Evolutionary conservation across 2,329 filamentous ascomycete genomes (phyloP).

Genomic region (Botrytis medusae): DNA sequence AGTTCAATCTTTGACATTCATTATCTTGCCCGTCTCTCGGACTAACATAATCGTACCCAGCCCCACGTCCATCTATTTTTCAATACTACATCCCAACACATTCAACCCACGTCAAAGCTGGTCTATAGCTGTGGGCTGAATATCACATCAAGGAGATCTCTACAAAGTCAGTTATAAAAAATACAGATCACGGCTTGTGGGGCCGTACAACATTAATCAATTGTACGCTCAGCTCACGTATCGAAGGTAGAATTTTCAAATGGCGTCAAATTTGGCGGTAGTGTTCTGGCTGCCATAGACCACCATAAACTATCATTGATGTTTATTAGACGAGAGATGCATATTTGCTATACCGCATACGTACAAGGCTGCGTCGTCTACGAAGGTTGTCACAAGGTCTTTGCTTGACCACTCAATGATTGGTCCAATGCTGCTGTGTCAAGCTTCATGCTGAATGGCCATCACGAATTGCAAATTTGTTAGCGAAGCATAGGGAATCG

Average conservation of each 20-base stretch:
- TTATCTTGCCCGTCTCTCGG: not conserved
- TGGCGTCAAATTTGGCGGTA: not conserved
- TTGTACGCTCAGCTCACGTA: not conserved
- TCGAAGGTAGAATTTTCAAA: not conserved
- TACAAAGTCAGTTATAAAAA: not conserved
- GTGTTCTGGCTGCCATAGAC: not conserved
- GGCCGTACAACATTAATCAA: not conserved
- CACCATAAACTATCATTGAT: not conserved
- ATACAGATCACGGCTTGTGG: not conserved
- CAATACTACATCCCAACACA: not conserved
- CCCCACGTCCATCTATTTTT: not conserved
- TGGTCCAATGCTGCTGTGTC: not conserved
- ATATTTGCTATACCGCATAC: not conserved
- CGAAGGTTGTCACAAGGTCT: not conserved
- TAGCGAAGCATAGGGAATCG: not conserved
- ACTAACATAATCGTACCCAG: not conserved
- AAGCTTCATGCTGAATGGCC: not conserved
- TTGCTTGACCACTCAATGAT: not conserved
- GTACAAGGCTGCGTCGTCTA: not conserved
- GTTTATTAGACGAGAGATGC: not conserved
- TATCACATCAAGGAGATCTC: accelerated
- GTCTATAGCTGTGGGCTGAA: not conserved
- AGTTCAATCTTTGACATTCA: not conserved
- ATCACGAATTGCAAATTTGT: not conserved
- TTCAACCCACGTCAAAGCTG: not conserved